These are phyloP conservation scores for Cylindricascospora bacillispora DNA, from an alignment of 1,139 yeast genomes.

Conservation along the genomic window DNA sequence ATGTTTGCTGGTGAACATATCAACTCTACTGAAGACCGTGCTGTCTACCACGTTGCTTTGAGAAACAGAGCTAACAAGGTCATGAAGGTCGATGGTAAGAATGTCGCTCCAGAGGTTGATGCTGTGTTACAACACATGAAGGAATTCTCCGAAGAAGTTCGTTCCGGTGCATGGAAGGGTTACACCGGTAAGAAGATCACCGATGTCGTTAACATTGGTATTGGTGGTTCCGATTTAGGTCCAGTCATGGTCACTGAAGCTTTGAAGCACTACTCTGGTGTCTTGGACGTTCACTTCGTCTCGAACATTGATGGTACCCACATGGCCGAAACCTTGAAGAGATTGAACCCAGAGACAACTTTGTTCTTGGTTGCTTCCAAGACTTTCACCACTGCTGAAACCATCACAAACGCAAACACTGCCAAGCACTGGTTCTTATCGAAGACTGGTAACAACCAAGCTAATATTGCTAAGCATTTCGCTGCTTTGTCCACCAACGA, in stretches of 20 bases:
- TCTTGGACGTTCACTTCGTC: slow-evolving; percentile 76
- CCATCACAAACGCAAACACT: slow-evolving; percentile 86
- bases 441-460: slow-evolving; percentile 45
- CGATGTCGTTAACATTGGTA: slow-evolving; percentile 93
- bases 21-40: slow-evolving; percentile 91
- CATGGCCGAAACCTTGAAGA: slow-evolving; percentile 77
- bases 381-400: slow-evolving; percentile 98
- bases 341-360: slow-evolving; percentile 78
- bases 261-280: slow-evolving; percentile 74
- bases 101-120: slow-evolving; percentile 85
- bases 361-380: slow-evolving; percentile 90
- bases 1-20: slow-evolving; percentile 90
- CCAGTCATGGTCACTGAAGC: slow-evolving; percentile 99
- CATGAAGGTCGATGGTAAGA: slow-evolving; percentile 79
- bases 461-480: slow-evolving; percentile 88
- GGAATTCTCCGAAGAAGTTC: slow-evolving; percentile 78
- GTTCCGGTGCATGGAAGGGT: slow-evolving; percentile 94
- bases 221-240: slow-evolving; percentile 97
- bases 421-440: slow-evolving; percentile 90
- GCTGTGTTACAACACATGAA: slow-evolving; percentile 88
- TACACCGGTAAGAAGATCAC: slow-evolving; percentile 90
- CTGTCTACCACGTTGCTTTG: slow-evolving; percentile 91
- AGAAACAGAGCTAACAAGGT: slow-evolving; percentile 79
- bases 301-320: slow-evolving; percentile 98
- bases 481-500: slow-evolving; percentile 95